Percentiles rank a stretch among this genome's conserved stretches.
These are phyloP conservation scores for Jacaranda mimosifolia DNA, from an alignment of 257 asterid genomes.

Conservation along the genomic window DNA sequence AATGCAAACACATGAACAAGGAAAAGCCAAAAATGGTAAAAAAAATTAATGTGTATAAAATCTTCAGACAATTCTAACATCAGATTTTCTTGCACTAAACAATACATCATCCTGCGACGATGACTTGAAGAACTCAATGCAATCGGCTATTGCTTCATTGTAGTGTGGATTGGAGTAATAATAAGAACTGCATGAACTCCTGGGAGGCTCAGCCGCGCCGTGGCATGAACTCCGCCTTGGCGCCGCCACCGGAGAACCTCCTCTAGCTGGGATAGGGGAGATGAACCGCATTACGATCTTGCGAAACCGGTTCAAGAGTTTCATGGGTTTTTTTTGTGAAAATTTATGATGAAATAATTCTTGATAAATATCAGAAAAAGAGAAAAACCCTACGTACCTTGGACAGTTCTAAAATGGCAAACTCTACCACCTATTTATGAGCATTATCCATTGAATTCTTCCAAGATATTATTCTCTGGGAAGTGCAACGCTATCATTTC, in stretches of 20 bases:
- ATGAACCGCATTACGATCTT: constrained; percentile 55
- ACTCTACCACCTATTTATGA: constrained; percentile 21
- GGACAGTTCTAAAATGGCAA: constrained; percentile 7
- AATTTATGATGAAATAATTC: neutral
- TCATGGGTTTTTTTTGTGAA: constrained; percentile 40
- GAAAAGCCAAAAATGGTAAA: neutral
- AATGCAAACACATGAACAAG: too few relatives aligned
- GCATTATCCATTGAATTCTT: neutral
- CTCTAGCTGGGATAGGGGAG: constrained; percentile 31
- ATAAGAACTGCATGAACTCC: constrained; percentile 55
- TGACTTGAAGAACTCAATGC: constrained; percentile 68
- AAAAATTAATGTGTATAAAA: neutral
- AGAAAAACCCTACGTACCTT: neutral
- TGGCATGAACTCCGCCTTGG: constrained; percentile 56
- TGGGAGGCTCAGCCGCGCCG: constrained; percentile 53
- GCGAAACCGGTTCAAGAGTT: constrained; percentile 54
- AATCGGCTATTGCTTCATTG: constrained; percentile 67
- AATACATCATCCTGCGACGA: constrained; percentile 42
- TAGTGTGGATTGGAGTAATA: constrained; percentile 57
- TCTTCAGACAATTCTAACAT: constrained; percentile 27
- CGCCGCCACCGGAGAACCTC: constrained; percentile 24
- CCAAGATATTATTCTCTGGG: constrained; percentile 40
- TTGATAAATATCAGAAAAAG: neutral
- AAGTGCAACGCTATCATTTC: constrained; percentile 52
- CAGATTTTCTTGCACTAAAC: constrained; percentile 33